phyloP scores from a whole-genome alignment of 1,139 yeast species.

The Suhomyces kunorum region DNA sequence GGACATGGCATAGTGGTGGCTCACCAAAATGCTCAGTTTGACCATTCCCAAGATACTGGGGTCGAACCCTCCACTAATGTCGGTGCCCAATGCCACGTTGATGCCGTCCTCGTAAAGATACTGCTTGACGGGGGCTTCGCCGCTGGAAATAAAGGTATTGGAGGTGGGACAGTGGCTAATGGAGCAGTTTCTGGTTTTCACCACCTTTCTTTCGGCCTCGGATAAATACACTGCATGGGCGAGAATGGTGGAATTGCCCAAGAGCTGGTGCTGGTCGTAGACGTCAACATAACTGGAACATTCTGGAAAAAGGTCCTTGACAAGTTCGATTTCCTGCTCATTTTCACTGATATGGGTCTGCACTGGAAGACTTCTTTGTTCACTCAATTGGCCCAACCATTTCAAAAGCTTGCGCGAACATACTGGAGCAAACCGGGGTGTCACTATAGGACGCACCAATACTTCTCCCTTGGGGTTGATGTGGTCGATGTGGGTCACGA shows the following conservation, averaged over 20 bases:
- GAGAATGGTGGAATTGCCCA: constrained; percentile 67
- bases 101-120: constrained; percentile 65
- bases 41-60: constrained; percentile 76
- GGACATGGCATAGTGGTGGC: constrained; percentile 79
- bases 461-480: constrained; percentile 52
- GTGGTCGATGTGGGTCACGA: constrained; percentile 55
- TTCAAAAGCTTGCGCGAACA: constrained; percentile 65
- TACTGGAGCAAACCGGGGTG: constrained; percentile 94
- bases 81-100: constrained; percentile 87
- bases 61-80: constrained; percentile 89
- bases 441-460: constrained; percentile 69
- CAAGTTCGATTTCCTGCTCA: constrained; percentile 71
- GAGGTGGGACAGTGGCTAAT: constrained; percentile 94
- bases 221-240: constrained; percentile 88
- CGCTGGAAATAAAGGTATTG: constrained; percentile 84
- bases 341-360: constrained; percentile 94
- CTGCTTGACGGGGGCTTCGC: constrained; percentile 78
- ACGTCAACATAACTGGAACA: constrained; percentile 71
- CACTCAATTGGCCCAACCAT: constrained; percentile 64
- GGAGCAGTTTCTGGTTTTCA: constrained; percentile 61
- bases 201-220: constrained; percentile 59
- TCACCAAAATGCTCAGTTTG: constrained; percentile 76
- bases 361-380: constrained; percentile 55
- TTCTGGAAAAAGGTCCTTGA: constrained; percentile 71
- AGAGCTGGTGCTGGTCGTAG: constrained; percentile 62